phyloP scores from a whole-genome alignment of 2,329 filamentous ascomycete species.

The Sporothrix schenckii region DNA sequence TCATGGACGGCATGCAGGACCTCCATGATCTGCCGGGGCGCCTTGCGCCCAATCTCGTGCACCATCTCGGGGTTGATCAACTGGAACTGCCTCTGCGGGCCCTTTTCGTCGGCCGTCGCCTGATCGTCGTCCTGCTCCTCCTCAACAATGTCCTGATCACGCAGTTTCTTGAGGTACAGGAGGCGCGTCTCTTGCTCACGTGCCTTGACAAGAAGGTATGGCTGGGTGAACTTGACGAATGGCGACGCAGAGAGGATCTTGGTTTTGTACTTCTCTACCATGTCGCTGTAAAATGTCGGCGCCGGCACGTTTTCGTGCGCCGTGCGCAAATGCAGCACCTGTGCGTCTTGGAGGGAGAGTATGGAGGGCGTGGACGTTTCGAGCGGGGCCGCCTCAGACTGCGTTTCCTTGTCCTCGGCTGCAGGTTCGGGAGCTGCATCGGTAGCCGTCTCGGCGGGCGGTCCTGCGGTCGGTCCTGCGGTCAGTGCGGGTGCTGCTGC shows the following conservation, averaged over 20 bases:
- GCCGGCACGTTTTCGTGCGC: constrained; percentile 77
- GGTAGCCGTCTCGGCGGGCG: not conserved
- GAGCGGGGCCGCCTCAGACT: constrained; percentile 29
- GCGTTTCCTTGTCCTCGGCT: not conserved
- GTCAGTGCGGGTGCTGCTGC: not conserved
- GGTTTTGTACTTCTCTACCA: constrained; percentile 90
- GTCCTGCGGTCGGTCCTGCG: not conserved
- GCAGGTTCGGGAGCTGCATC: constrained; percentile 18
- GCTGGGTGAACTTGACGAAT: constrained; percentile 92
- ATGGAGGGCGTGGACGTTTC: constrained; percentile 32
- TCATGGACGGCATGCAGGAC: constrained; percentile 94
- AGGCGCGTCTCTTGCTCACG: constrained; percentile 87
- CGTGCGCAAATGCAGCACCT: constrained; percentile 56
- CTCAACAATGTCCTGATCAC: constrained; percentile 71
- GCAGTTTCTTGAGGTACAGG: constrained; percentile 77
- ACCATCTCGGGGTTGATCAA: constrained; percentile 96
- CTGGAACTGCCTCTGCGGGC: constrained; percentile 73
- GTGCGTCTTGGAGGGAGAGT: constrained; percentile 46
- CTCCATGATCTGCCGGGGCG: constrained; percentile 85
- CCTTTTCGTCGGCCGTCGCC: constrained; percentile 60
- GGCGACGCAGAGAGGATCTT: constrained; percentile 93
- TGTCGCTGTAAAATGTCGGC: constrained; percentile 91
- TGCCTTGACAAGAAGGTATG: constrained; percentile 88
- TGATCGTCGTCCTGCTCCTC: constrained; percentile 59
- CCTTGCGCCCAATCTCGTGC: constrained; percentile 75